These are phyloP conservation scores for Cryptosporidium ryanae DNA, from an alignment of 169 alveolate species.

Conservation along the genomic window DNA sequence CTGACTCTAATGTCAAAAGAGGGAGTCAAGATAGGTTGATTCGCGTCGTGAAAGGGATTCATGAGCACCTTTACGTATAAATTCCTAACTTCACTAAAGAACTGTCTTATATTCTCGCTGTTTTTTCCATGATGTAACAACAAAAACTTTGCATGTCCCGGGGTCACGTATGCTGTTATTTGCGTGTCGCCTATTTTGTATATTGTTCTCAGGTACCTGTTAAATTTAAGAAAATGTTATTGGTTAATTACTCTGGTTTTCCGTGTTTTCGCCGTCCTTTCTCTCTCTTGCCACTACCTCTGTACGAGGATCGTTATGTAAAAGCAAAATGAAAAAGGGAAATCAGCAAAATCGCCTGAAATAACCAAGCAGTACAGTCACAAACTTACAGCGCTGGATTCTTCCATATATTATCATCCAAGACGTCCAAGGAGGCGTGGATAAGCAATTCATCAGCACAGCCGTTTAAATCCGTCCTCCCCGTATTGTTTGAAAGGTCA, in stretches of 20 bases:
- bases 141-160: constrained; percentile 68
- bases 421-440: constrained; percentile 66
- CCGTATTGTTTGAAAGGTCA: constrained; percentile 37
- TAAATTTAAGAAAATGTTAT: background rate
- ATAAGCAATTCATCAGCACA: constrained; percentile 53
- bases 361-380: background rate
- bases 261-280: background rate
- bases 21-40: constrained; percentile 69
- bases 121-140: constrained; percentile 59
- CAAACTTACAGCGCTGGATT: constrained; percentile 71
- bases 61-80: constrained; percentile 47
- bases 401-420: constrained; percentile 67
- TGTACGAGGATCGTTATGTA: too few relatives aligned
- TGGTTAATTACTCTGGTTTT: background rate
- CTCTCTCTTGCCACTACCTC: too few relatives aligned
- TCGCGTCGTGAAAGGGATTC: constrained; percentile 72
- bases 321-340: too few relatives aligned
- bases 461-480: constrained; percentile 21
- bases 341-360: background rate
- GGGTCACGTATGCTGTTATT: constrained; percentile 66
- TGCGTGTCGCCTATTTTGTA: constrained; percentile 63
- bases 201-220: constrained; percentile 60
- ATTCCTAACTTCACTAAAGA: constrained; percentile 67
- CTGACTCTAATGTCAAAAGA: constrained; percentile 69
- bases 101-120: constrained; percentile 56